These are phyloP conservation scores for Cordyceps tenuipes DNA, from an alignment of 2,329 filamentous ascomycete genomes.

Conservation along the genomic window DNA sequence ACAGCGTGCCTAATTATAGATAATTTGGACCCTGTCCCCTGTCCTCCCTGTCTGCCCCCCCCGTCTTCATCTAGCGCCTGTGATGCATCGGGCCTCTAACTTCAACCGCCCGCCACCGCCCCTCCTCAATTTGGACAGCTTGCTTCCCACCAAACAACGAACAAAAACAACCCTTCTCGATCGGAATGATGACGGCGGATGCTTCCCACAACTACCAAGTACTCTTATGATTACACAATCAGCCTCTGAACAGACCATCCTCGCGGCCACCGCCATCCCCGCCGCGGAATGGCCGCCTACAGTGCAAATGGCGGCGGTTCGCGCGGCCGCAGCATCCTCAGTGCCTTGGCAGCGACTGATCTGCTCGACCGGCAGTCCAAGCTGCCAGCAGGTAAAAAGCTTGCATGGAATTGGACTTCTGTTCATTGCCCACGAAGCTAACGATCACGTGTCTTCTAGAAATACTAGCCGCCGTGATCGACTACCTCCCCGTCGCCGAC, in stretches of 20 bases:
- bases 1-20: neutral
- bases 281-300: slow-evolving; percentile 33
- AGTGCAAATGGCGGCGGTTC: slow-evolving; percentile 29
- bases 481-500: slow-evolving; percentile 79
- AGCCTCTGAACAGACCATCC: neutral
- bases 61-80: neutral
- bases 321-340: slow-evolving; percentile 52
- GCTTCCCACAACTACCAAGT: neutral
- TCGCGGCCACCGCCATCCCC: neutral
- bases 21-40: neutral
- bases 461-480: slow-evolving; percentile 78
- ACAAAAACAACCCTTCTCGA: neutral
- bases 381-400: slow-evolving; percentile 66
- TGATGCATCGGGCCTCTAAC: slow-evolving; percentile 2
- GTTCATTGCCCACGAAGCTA: neutral
- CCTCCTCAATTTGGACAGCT: neutral
- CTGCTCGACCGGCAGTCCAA: slow-evolving; percentile 71
- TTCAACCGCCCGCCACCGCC: neutral
- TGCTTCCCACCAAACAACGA: neutral
- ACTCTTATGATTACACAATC: neutral
- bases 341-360: slow-evolving; percentile 69
- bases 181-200: slow-evolving; percentile 5
- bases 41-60: neutral
- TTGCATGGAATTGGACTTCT: neutral
- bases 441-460: slow-evolving; percentile 42